A percentile compares a stretch with the other conserved stretches of the same genome.
Conservation (phyloP, 2,329 filamentous ascomycete species). For the Pestalotiopsis fici region DNA sequence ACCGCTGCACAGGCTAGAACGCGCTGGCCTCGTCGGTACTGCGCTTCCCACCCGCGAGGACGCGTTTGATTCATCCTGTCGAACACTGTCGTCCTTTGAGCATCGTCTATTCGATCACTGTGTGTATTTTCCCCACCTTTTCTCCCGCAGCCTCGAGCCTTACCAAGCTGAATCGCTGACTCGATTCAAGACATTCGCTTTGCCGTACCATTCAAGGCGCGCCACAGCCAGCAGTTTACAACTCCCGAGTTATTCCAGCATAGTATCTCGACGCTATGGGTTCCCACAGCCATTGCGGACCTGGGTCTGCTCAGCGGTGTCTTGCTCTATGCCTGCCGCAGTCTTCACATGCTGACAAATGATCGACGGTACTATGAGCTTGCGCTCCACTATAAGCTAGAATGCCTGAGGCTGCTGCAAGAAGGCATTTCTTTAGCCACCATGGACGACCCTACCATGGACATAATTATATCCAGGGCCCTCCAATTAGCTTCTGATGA, state of each 20-base stretch:
- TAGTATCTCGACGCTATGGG: background rate
- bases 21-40: too few relatives aligned
- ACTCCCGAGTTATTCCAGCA: background rate
- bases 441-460: too few relatives aligned
- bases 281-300: background rate
- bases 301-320: background rate
- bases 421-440: background rate
- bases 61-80: background rate
- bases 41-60: background rate
- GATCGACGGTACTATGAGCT: background rate
- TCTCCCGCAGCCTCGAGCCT: background rate
- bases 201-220: background rate
- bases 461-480: background rate
- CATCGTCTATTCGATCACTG: background rate
- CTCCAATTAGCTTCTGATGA: conserved; percentile 1
- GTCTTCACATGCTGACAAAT: background rate
- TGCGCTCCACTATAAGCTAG: background rate
- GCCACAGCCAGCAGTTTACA: background rate
- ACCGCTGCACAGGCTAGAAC: background rate
- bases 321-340: background rate
- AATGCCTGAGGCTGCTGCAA: background rate
- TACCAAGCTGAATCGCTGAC: background rate
- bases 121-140: background rate
- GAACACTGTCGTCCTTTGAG: background rate
- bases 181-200: background rate